Evolutionary conservation across 148 eudicot genomes (phyloP).

Genomic region (Salicornia ramosissima): DNA sequence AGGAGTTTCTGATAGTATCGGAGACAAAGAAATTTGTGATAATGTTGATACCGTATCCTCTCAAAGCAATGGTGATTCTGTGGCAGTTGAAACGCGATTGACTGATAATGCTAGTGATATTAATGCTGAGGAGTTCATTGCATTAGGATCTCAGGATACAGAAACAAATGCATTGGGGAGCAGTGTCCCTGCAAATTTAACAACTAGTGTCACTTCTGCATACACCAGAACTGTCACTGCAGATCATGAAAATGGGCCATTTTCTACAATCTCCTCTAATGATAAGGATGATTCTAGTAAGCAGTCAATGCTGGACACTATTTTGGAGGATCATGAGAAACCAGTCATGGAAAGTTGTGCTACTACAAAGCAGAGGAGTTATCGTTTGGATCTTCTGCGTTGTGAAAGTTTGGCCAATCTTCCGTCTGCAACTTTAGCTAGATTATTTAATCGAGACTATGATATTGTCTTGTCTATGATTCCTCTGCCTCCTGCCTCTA

Average conservation of each 20-base stretch:
- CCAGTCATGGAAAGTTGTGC: conserved; percentile 28
- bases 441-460: conserved; percentile 81
- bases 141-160: conserved; percentile 19
- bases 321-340: conserved; percentile 41
- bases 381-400: conserved; percentile 85
- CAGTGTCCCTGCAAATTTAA: conserved; percentile 16
- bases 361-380: conserved; percentile 48
- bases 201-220: conserved; percentile 27
- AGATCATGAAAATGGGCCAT: conserved; percentile 22
- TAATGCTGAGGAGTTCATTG: conserved; percentile 23
- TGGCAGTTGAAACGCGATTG: conserved; percentile 28
- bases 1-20: conserved; percentile 51
- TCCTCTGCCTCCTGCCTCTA: conserved; percentile 89
- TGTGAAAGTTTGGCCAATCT: conserved; percentile 96
- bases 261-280: conserved; percentile 22
- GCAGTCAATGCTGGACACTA: conserved; percentile 32
- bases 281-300: conserved; percentile 19
- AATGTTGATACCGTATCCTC: conserved; percentile 30
- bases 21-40: conserved; percentile 25
- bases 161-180: conserved; percentile 22
- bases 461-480: conserved; percentile 89
- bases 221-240: conserved; percentile 28
- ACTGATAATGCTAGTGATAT: conserved; percentile 25
- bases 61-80: conserved; percentile 32
- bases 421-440: conserved; percentile 72